These are phyloP conservation scores for Phytopythium chamaehyphon DNA, from an alignment of 352 stramenopile genomes.

Conservation along the genomic window DNA sequence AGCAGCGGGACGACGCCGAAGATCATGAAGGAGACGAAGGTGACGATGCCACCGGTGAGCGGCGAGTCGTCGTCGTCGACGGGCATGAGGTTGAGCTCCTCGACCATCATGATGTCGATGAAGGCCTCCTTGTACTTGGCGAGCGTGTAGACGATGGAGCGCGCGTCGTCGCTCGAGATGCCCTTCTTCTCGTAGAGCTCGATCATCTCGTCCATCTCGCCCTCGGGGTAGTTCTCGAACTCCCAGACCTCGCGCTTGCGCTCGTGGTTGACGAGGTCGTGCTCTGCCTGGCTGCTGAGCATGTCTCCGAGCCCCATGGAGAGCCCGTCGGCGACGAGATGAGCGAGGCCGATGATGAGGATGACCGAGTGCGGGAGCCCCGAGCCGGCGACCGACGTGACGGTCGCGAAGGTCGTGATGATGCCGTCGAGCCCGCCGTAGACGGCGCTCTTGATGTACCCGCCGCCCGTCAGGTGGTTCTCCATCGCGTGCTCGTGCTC, in stretches of 20 bases:
- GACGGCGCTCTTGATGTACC: constrained; percentile 87
- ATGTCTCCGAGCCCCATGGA: constrained; percentile 96
- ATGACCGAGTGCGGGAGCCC: constrained; percentile 87
- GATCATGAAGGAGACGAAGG: constrained; percentile 88
- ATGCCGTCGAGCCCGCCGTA: constrained; percentile 96
- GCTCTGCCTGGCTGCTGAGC: constrained; percentile 90
- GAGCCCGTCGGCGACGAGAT: constrained; percentile 94
- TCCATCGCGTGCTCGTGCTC: constrained; percentile 58
- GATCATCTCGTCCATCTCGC: constrained; percentile 96
- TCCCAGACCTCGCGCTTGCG: constrained; percentile 91
- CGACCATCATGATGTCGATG: constrained; percentile 97
- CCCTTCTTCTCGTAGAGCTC: constrained; percentile 93
- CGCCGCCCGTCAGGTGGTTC: constrained; percentile 66
- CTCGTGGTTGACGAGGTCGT: constrained; percentile 93
- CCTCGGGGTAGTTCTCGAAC: constrained; percentile 95
- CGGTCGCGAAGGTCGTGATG: constrained; percentile 95
- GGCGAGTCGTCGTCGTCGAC: constrained; percentile 91
- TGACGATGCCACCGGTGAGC: constrained; percentile 79
- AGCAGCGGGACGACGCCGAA: constrained; percentile 92
- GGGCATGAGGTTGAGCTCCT: constrained; percentile 94
- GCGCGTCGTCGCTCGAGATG: constrained; percentile 89
- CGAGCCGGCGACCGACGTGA: constrained; percentile 91
- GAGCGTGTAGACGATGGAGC: constrained; percentile 90
- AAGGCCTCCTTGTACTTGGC: constrained; percentile 97
- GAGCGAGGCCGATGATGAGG: constrained; percentile 93